phyloP scores from a whole-genome alignment of 2,329 filamentous ascomycete genomes.

The Endoconidiophora laricicola region DNA sequence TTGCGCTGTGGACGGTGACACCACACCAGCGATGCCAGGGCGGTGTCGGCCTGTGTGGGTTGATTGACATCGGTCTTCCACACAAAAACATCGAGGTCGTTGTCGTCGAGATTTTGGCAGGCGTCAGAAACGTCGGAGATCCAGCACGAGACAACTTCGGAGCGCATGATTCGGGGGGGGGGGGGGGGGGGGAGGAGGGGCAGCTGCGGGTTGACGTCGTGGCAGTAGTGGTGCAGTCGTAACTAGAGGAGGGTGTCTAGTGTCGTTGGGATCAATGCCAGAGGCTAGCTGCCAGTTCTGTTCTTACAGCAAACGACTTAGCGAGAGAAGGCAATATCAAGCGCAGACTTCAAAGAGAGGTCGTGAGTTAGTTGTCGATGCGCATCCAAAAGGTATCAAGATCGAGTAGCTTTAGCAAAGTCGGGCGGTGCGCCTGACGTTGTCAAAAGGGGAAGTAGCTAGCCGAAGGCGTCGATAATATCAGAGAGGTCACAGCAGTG shows the following conservation, averaged over 20 bases:
- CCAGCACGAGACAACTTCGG: constrained; percentile 10
- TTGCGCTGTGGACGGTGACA: constrained; percentile 8
- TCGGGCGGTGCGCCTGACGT: too few species aligned
- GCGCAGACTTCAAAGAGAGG: too few species aligned
- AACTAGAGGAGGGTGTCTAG: too few species aligned
- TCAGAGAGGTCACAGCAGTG: background rate
- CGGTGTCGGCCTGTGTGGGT: constrained; percentile 2
- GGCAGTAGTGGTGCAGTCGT: too few species aligned
- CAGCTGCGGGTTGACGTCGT: background rate
- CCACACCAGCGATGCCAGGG: constrained; percentile 9
- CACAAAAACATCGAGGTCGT: constrained; percentile 8
- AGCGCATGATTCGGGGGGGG: constrained; percentile 6
- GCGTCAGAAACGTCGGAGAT: constrained; percentile 9
- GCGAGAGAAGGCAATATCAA: too few species aligned
- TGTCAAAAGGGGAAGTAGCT: too few species aligned
- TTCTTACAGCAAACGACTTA: too few species aligned
- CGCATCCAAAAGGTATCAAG: too few species aligned
- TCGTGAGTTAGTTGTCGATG: too few species aligned
- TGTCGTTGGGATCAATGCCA: too few species aligned
- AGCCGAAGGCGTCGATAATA: background rate
- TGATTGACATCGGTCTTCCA: constrained; percentile 9
- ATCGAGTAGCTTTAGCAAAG: too few species aligned
- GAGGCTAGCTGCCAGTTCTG: too few species aligned
- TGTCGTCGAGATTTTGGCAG: constrained; percentile 3
- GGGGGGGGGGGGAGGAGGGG: background rate